A percentile compares a stretch with the other conserved stretches of the same genome.
These are phyloP conservation scores for Fragilaria crotonensis DNA, from an alignment of 108 stramenopile genomes.

Conservation along the genomic window DNA sequence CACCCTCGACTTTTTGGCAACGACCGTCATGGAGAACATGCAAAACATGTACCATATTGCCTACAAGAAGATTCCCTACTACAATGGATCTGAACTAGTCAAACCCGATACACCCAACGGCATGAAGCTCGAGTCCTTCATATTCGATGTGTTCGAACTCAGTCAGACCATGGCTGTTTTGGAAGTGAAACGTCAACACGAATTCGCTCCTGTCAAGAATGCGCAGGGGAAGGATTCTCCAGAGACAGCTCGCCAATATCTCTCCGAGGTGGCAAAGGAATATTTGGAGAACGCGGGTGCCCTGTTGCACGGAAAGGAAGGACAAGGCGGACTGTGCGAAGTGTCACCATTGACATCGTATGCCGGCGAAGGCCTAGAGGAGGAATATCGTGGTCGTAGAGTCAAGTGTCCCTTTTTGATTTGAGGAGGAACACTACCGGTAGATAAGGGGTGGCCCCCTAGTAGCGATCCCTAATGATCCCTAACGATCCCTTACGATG, in stretches of 20 bases:
- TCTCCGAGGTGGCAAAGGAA: slow-evolving; percentile 59
- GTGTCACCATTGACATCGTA: slow-evolving; percentile 70
- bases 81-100: slow-evolving; percentile 59
- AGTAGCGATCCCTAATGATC: too few species aligned
- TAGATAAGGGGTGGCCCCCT: too few species aligned
- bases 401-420: slow-evolving; percentile 61
- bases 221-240: slow-evolving; percentile 77
- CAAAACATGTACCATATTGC: slow-evolving; percentile 92
- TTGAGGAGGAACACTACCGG: too few species aligned
- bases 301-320: slow-evolving; percentile 36
- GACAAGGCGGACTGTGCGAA: slow-evolving; percentile 40
- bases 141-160: slow-evolving; percentile 97
- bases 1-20: slow-evolving; percentile 79
- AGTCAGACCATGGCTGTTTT: slow-evolving; percentile 80
- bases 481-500: too few species aligned
- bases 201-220: slow-evolving; percentile 99
- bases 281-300: slow-evolving; percentile 65
- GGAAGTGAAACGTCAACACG: slow-evolving; percentile 85
- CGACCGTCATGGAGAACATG: slow-evolving; percentile 71
- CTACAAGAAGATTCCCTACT: slow-evolving; percentile 93
- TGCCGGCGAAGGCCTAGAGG: slow-evolving; percentile 74
- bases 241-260: slow-evolving; percentile 64
- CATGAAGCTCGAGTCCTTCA: slow-evolving; percentile 98
- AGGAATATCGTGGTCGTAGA: slow-evolving; percentile 38
- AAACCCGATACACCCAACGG: slow-evolving; percentile 74